Evolutionary conservation across 352 stramenopile species (phyloP), one percentile per base, ranked within the genome.

Genomic region (Elongisporangium undulatum): DNA sequence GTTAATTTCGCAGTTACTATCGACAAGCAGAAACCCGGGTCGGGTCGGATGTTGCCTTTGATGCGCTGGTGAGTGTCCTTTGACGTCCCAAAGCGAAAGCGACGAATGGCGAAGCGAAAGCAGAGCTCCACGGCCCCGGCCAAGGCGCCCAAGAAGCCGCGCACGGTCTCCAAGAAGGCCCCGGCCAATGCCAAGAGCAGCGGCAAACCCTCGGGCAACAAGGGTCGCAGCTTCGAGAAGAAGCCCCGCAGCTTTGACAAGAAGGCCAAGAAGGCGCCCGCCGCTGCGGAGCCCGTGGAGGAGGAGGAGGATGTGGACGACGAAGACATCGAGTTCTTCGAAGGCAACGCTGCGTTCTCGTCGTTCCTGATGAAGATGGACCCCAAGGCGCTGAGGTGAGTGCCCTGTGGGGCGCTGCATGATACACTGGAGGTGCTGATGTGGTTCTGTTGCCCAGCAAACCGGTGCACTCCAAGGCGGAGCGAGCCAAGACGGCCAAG

Each of bases 311-410:
- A 89, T 19, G 82, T 89, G n/a, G 82, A 87, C 50, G 78, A 85
- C 2, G 81, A 90, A 9, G 86, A 95, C 56, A 67, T 93, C 55
- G 82, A 75, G 48, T 93, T 94, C 63, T 90, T 89, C 55, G 82
- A 87, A 41, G 72, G 77, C 49, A 89, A 95, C 56, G 66, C 64
- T n/a, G 58, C 71, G 49, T 91, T 82, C 50, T 86, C 82, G 53
- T 82, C 70, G 13, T 95, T 95, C 61, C 58, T 95, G 48, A 69
- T 79, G 24, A 83, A 85, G n/a, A 90, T 95, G 80, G 82, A 95
- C 64, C 51, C 71, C 24, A 86, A 85, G 60, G 68, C 75, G 48
- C 58, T 94, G 58, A 80, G 57, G 65, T 71, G 65, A 20, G 45
- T 45, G 34, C 1, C 1, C 4, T 17, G 13, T 45, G 34, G 9